phyloP scores from a whole-genome alignment of 371 early-diverging fungal species.

The Basidiobolus meristosporus region DNA sequence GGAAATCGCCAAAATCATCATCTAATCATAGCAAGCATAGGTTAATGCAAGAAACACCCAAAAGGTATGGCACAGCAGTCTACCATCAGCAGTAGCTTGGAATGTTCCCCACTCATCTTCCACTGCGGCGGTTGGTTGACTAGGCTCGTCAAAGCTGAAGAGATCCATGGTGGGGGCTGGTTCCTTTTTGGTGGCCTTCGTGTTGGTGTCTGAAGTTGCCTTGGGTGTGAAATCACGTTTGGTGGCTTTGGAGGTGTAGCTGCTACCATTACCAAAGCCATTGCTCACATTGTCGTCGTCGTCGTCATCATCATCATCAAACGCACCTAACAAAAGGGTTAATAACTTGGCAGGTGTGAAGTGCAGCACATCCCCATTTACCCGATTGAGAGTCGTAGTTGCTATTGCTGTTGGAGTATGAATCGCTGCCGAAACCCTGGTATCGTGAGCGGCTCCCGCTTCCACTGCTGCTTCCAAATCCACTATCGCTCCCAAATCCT shows the following conservation, averaged over 20 bases:
- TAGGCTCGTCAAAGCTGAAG: too few relatives aligned
- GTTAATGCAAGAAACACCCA: background rate
- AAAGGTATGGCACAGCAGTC: constrained; percentile 7
- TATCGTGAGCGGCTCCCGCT: too few relatives aligned
- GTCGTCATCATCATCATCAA: background rate
- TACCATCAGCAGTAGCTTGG: constrained; percentile 14
- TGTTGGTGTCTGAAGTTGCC: background rate
- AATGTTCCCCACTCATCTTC: constrained; percentile 33
- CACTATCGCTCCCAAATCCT: constrained; percentile 19
- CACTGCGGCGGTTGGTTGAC: too few relatives aligned
- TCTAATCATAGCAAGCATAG: background rate
- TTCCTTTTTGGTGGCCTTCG: background rate
- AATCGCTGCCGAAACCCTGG: constrained; percentile 7
- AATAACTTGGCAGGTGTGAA: background rate
- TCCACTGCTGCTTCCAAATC: too few relatives aligned
- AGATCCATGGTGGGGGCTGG: too few relatives aligned
- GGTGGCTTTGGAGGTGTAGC: background rate
- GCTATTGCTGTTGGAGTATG: constrained; percentile 9
- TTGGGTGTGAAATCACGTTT: background rate
- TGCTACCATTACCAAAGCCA: background rate
- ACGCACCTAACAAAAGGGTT: background rate
- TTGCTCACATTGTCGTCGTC: constrained; percentile 1
- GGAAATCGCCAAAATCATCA: constrained; percentile 44
- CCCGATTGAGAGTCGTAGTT: background rate
- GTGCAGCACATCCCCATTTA: background rate